Conservation (phyloP, 2,329 filamentous ascomycete genomes). For the Knufia fluminis region DNA sequence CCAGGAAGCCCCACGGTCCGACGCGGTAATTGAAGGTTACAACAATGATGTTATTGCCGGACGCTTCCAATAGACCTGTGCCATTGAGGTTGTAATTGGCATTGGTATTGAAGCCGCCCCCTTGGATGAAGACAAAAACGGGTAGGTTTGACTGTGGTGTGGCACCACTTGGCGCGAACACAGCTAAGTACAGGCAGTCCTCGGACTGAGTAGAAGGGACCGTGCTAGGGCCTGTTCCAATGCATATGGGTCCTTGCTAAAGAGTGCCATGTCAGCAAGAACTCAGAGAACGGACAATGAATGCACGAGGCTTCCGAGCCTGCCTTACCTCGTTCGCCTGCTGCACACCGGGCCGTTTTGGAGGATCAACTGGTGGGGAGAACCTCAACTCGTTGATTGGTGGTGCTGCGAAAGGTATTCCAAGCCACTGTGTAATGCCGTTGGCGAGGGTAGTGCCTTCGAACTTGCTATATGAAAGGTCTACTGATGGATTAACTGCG, state of each 20-base stretch:
- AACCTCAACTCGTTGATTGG: slow-evolving; percentile 60
- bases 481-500: slow-evolving; percentile 36
- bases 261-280: not conserved
- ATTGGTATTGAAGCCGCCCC: slow-evolving; percentile 53
- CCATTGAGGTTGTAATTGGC: slow-evolving; percentile 54
- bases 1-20: slow-evolving; percentile 63
- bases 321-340: slow-evolving; percentile 45
- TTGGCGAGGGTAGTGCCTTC: slow-evolving; percentile 45
- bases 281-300: too few relatives aligned
- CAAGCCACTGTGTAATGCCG: slow-evolving; percentile 62
- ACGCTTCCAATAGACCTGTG: slow-evolving; percentile 50
- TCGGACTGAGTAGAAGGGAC: slow-evolving; percentile 38
- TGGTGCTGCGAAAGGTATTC: slow-evolving; percentile 63
- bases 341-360: slow-evolving; percentile 36
- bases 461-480: slow-evolving; percentile 60
- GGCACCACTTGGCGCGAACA: slow-evolving; percentile 30
- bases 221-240: slow-evolving; percentile 59
- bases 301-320: not conserved
- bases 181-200: slow-evolving; percentile 35
- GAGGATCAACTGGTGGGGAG: slow-evolving; percentile 55
- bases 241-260: slow-evolving; percentile 45
- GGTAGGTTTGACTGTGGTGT: slow-evolving; percentile 45
- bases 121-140: slow-evolving; percentile 55
- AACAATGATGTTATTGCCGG: slow-evolving; percentile 53
- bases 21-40: slow-evolving; percentile 71